Conservation (phyloP, 768 basidiomycete species). For the Lyophyllum semitale region DNA sequence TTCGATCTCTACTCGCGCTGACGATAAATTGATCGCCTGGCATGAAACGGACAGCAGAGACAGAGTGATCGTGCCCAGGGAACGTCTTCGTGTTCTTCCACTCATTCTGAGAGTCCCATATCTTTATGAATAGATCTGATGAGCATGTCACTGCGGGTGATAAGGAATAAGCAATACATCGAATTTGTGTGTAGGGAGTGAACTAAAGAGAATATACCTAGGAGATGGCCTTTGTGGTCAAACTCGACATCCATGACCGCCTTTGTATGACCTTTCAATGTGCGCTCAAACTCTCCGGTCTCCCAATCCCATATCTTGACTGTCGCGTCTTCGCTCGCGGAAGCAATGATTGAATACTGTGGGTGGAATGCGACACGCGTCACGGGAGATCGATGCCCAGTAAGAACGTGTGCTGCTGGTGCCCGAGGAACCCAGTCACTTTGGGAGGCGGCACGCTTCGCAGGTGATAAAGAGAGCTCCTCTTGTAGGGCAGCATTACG, state of each 20-base stretch:
- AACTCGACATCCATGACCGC: slow-evolving; percentile 87
- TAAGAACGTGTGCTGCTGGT: slow-evolving; percentile 75
- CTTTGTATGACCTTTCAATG: slow-evolving; percentile 90
- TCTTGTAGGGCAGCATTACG: slow-evolving; percentile 82
- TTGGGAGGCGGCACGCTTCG: slow-evolving; percentile 60
- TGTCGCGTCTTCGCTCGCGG: slow-evolving; percentile 86
- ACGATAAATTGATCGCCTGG: slow-evolving; percentile 84
- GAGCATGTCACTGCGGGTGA: slow-evolving; percentile 57
- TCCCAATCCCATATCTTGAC: slow-evolving; percentile 98
- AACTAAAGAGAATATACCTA: slow-evolving; percentile 54
- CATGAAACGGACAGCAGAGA: slow-evolving; percentile 84
- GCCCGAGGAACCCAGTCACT: slow-evolving; percentile 89
- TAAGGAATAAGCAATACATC: neutral
- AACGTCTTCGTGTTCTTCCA: slow-evolving; percentile 89
- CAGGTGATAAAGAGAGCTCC: slow-evolving; percentile 50
- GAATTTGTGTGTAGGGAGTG: neutral
- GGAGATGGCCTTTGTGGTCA: slow-evolving; percentile 79
- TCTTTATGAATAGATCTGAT: slow-evolving; percentile 86
- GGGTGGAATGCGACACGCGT: slow-evolving; percentile 87
- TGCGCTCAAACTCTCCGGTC: slow-evolving; percentile 89
- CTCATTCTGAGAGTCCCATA: slow-evolving; percentile 89
- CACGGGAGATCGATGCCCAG: slow-evolving; percentile 76
- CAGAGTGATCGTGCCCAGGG: slow-evolving; percentile 89
- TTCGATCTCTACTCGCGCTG: slow-evolving; percentile 85
- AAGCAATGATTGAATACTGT: slow-evolving; percentile 77